phyloP scores from a whole-genome alignment of 1,139 yeast species.

The Suhomyces panamericanus region DNA sequence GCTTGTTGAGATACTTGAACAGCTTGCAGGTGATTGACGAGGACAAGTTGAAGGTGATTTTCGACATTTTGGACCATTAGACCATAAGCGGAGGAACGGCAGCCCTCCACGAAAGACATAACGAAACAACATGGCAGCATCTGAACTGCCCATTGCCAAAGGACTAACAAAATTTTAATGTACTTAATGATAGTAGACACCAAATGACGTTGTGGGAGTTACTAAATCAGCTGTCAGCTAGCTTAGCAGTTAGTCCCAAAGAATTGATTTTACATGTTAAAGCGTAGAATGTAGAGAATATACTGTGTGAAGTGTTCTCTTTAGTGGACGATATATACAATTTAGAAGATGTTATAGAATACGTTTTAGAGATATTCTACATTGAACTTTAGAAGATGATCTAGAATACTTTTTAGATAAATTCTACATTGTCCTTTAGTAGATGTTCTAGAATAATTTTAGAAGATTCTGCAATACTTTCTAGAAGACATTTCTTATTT shows the following conservation, averaged over 20 bases:
- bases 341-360: too few species aligned
- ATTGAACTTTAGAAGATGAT: too few species aligned
- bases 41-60: slow-evolving; percentile 27
- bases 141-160: background rate
- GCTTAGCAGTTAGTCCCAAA: background rate
- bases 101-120: background rate
- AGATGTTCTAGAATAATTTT: too few species aligned
- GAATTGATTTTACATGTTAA: background rate
- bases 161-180: background rate
- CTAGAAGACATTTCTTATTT: too few species aligned
- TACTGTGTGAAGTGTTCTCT: too few species aligned
- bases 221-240: background rate
- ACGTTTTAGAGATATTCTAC: too few species aligned
- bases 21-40: slow-evolving; percentile 51
- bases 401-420: too few species aligned
- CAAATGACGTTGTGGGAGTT: too few species aligned
- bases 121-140: background rate
- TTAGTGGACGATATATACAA: too few species aligned
- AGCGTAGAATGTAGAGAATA: too few species aligned
- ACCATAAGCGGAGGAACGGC: background rate
- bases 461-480: too few species aligned
- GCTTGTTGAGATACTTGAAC: slow-evolving; percentile 62
- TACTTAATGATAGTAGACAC: background rate
- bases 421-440: too few species aligned
- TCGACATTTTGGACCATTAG: slow-evolving; percentile 29